phyloP scores from a whole-genome alignment of 2,329 filamentous ascomycete species.

The Phaeosphaeriaceae sp. region DNA sequence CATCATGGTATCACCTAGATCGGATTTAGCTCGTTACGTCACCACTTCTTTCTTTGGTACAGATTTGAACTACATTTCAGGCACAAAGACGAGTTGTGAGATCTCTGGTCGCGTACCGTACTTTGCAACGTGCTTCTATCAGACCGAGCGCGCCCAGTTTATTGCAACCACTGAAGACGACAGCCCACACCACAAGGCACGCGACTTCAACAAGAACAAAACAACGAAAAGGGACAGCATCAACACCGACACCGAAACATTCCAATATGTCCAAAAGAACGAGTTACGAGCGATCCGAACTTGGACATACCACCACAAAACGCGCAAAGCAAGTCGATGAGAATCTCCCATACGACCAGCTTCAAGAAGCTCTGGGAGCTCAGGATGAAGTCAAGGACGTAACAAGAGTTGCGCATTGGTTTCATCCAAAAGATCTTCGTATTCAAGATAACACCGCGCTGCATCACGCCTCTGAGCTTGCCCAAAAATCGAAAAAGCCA shows the following conservation, averaged over 20 bases:
- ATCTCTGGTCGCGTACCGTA: conserved; percentile 3
- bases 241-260: not conserved
- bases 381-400: conserved; percentile 49
- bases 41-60: conserved; percentile 23
- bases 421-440: conserved; percentile 59
- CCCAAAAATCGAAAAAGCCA: conserved; percentile 51
- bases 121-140: not conserved
- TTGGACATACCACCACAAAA: conserved; percentile 56
- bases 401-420: conserved; percentile 58
- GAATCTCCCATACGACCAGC: conserved; percentile 52
- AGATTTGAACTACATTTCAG: conserved; percentile 7
- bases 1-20: conserved; percentile 29
- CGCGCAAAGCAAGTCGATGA: conserved; percentile 59
- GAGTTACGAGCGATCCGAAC: conserved; percentile 39
- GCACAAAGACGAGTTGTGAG: conserved; percentile 17
- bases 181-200: conserved; percentile 13
- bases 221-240: conserved; percentile 4
- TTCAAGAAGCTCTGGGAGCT: conserved; percentile 49
- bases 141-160: not conserved
- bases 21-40: conserved; percentile 30
- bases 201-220: conserved; percentile 16
- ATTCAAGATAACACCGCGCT: conserved; percentile 59
- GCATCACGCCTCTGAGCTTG: conserved; percentile 55
- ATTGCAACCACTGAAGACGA: not conserved
- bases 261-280: conserved; percentile 38